Conservation (phyloP, 2,329 filamentous ascomycete species). For the Aspergillus glaucus region DNA sequence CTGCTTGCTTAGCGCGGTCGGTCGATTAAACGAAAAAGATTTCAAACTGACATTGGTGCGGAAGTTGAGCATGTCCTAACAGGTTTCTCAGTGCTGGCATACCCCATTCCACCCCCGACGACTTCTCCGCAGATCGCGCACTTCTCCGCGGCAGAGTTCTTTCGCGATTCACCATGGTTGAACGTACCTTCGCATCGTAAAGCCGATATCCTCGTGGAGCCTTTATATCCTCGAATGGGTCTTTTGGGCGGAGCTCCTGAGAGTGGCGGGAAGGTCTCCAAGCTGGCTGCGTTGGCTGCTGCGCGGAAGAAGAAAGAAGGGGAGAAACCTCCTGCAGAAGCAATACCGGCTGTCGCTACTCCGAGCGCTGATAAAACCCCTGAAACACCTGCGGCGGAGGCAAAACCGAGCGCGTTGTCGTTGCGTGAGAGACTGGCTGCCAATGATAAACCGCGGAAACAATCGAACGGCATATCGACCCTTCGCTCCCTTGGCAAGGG, state of each 20-base stretch:
- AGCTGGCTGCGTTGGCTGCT: constrained; percentile 82
- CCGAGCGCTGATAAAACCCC: constrained; percentile 3
- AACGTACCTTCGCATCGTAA: constrained; percentile 61
- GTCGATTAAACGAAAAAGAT: background rate
- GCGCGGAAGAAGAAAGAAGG: constrained; percentile 77
- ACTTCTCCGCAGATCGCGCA: constrained; percentile 15
- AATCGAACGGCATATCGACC: constrained; percentile 17
- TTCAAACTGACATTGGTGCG: constrained; percentile 25
- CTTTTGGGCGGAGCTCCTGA: constrained; percentile 70
- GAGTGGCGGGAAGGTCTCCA: constrained; percentile 67
- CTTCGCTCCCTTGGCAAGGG: constrained; percentile 17
- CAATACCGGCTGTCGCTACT: constrained; percentile 2
- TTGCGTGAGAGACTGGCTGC: constrained; percentile 34
- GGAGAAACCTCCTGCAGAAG: constrained; percentile 43
- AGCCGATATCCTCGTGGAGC: constrained; percentile 57
- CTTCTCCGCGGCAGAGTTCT: constrained; percentile 57
- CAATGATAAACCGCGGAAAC: constrained; percentile 22
- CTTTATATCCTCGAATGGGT: constrained; percentile 54
- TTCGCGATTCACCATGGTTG: constrained; percentile 80
- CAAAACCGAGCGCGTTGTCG: constrained; percentile 24
- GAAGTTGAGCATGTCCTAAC: constrained; percentile 34
- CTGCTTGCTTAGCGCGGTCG: constrained; percentile 7
- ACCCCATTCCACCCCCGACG: constrained; percentile 18
- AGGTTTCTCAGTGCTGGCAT: constrained; percentile 28
- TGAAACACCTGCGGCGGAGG: constrained; percentile 11